These are phyloP conservation scores for Apophysomyces sp. DNA, from an alignment of 371 early-diverging fungal genomes.

Conservation along the genomic window DNA sequence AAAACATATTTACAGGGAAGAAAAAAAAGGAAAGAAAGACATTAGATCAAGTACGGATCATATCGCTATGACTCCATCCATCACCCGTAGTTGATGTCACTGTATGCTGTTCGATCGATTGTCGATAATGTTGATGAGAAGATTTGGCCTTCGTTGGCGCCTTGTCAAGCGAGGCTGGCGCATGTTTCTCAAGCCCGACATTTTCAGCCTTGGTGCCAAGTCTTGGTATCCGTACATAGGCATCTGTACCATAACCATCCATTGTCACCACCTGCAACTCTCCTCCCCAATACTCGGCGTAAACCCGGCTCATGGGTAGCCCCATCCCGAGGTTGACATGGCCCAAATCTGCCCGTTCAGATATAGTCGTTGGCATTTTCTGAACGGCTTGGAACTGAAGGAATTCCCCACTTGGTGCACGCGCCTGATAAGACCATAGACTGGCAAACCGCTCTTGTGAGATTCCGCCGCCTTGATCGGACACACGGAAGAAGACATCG, in stretches of 20 bases:
- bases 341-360: conserved; percentile 27
- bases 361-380: conserved; percentile 33
- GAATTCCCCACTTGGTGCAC: conserved; percentile 35
- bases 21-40: neutral
- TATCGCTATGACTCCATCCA: conserved; percentile 17
- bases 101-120: neutral
- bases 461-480: conserved; percentile 93
- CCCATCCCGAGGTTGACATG: conserved; percentile 75
- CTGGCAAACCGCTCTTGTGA: conserved; percentile 55
- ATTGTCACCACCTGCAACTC: conserved; percentile 69
- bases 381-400: conserved; percentile 32
- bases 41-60: conserved; percentile 5
- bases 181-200: conserved; percentile 26
- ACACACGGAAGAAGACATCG: conserved; percentile 87
- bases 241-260: conserved; percentile 89
- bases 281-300: conserved; percentile 88
- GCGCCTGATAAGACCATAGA: conserved; percentile 79
- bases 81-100: neutral
- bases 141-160: neutral
- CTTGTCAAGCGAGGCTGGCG: neutral
- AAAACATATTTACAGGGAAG: neutral
- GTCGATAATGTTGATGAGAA: neutral
- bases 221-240: conserved; percentile 74
- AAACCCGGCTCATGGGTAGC: conserved; percentile 81
- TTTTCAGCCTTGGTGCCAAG: conserved; percentile 72